Evolutionary conservation across 2,329 filamentous ascomycete genomes (phyloP).

Genomic region (Amesomyces nigricolor): DNA sequence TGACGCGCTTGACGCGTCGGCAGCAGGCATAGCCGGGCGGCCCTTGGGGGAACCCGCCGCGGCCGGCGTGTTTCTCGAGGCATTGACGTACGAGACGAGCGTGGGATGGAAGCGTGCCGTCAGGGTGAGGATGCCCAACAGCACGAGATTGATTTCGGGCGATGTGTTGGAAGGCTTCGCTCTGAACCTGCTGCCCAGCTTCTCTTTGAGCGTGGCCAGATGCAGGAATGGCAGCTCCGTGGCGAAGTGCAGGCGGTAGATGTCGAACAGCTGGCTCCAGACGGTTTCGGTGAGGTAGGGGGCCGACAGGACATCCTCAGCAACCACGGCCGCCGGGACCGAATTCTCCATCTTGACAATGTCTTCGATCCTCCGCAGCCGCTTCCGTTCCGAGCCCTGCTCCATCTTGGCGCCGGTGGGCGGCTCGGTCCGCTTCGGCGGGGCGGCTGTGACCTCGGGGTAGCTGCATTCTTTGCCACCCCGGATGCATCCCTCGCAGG

Average conservation of each 20-base stretch:
- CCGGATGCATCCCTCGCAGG: conserved; percentile 69
- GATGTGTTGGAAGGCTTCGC: conserved; percentile 33
- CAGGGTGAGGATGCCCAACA: conserved; percentile 62
- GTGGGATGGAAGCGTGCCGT: conserved; percentile 63
- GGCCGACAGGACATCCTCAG: conserved; percentile 56
- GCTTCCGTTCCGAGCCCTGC: conserved; percentile 46
- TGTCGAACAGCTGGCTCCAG: conserved; percentile 64
- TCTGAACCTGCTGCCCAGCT: conserved; percentile 40
- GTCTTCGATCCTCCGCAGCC: conserved; percentile 41
- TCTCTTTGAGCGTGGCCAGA: conserved; percentile 55
- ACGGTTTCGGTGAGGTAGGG: conserved; percentile 57
- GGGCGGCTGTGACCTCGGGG: conserved; percentile 45
- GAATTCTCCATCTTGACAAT: conserved; percentile 36
- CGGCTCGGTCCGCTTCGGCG: conserved; percentile 40
- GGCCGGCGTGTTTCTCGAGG: conserved; percentile 33
- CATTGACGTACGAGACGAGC: conserved; percentile 49
- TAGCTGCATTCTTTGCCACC: conserved; percentile 69
- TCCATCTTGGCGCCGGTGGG: conserved; percentile 36
- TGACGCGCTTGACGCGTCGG: conserved; percentile 52
- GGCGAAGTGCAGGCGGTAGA: conserved; percentile 66
- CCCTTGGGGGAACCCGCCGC: conserved; percentile 30
- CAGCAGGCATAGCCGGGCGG: conserved; percentile 32
- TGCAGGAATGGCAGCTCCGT: conserved; percentile 69
- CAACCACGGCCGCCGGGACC: conserved; percentile 34
- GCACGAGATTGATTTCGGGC: conserved; percentile 50